Evolutionary conservation across 495 filamentous ascomycete genomes (phyloP).

Genomic region (Aspergillus bridgeri): DNA sequence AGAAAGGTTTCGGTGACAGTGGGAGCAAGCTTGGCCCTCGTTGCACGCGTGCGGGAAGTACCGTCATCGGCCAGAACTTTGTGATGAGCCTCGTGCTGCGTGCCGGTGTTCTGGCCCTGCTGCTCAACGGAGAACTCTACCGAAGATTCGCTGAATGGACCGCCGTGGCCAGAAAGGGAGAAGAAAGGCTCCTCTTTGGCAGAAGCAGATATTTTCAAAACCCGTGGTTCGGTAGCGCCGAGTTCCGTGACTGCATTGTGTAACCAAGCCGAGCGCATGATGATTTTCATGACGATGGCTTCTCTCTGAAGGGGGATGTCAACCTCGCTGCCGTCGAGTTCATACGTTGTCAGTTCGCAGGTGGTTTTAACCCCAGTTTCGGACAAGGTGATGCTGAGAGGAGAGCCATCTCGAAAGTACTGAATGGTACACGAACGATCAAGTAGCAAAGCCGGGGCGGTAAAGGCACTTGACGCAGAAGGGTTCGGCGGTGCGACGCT

Average conservation of each 20-base stretch:
- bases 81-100: slow-evolving; percentile 19
- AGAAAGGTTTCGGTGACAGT: slow-evolving; percentile 50
- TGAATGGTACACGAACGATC: slow-evolving; percentile 76
- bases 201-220: slow-evolving; percentile 60
- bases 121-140: slow-evolving; percentile 80
- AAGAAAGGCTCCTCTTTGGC: slow-evolving; percentile 63
- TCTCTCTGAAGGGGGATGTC: slow-evolving; percentile 85
- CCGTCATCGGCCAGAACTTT: slow-evolving; percentile 35
- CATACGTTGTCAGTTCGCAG: slow-evolving; percentile 89
- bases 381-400: slow-evolving; percentile 75
- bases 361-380: slow-evolving; percentile 86
- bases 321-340: slow-evolving; percentile 55
- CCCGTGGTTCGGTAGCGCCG: slow-evolving; percentile 63
- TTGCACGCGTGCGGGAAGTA: slow-evolving; percentile 38
- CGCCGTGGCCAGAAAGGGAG: slow-evolving; percentile 63
- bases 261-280: slow-evolving; percentile 82
- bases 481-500: slow-evolving; percentile 45
- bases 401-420: slow-evolving; percentile 67
- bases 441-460: slow-evolving; percentile 69
- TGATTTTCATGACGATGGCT: slow-evolving; percentile 82
- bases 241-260: slow-evolving; percentile 83
- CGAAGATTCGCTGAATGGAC: slow-evolving; percentile 72
- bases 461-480: slow-evolving; percentile 62
- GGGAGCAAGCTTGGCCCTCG: slow-evolving; percentile 44
- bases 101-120: slow-evolving; percentile 28